Conservation (phyloP, 1,139 yeast genomes). For the Yamadazyma taylorii region DNA sequence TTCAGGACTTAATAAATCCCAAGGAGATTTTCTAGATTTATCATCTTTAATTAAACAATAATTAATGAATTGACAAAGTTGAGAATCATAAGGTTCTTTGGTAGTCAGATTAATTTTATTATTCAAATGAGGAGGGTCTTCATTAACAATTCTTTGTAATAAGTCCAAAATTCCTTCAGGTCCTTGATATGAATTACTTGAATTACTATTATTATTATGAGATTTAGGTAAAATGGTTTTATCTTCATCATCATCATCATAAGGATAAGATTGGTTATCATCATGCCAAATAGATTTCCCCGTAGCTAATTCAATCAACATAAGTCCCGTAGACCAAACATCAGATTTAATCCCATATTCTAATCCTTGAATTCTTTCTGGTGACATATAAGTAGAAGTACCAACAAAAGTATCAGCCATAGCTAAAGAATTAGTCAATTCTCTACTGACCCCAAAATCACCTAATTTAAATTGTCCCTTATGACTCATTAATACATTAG, state of each 20-base stretch:
- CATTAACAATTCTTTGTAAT: conserved; percentile 89
- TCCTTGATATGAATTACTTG: conserved; percentile 24
- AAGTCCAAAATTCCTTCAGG: conserved; percentile 90
- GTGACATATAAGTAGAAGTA: conserved; percentile 96
- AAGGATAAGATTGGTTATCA: conserved; percentile 19
- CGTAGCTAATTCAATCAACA: conserved; percentile 83
- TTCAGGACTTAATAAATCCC: conserved; percentile 43
- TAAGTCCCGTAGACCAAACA: conserved; percentile 93
- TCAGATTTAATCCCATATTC: conserved; percentile 91
- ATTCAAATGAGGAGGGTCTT: conserved; percentile 74
- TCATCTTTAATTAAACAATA: conserved; percentile 69
- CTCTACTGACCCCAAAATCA: conserved; percentile 94
- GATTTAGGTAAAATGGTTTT: conserved; percentile 2
- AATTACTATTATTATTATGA: conserved; percentile 2
- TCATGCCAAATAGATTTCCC: conserved; percentile 59
- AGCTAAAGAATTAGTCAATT: conserved; percentile 79
- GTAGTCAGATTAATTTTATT: conserved; percentile 28
- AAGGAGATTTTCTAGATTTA: conserved; percentile 59
- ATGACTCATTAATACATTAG: conserved; percentile 65
- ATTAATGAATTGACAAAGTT: conserved; percentile 63
- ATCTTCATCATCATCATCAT: conserved; percentile 20
- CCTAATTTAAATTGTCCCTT: conserved; percentile 81
- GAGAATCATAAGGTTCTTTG: conserved; percentile 29
- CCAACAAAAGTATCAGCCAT: conserved; percentile 96
- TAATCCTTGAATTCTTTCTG: conserved; percentile 94